These are phyloP conservation scores for Mycena vulgaris DNA, from an alignment of 768 basidiomycete species.

Conservation along the genomic window DNA sequence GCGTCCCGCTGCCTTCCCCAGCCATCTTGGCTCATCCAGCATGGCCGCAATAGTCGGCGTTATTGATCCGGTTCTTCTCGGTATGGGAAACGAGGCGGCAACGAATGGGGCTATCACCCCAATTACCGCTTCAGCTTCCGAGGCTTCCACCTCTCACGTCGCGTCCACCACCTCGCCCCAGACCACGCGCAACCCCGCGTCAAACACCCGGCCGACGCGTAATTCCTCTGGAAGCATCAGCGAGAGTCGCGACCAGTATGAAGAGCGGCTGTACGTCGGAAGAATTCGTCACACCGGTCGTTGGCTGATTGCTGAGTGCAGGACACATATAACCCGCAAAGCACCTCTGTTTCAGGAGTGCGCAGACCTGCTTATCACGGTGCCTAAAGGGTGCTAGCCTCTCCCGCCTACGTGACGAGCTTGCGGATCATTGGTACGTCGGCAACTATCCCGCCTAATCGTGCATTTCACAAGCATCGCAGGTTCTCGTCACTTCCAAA, in stretches of 20 bases:
- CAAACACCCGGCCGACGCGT: neutral
- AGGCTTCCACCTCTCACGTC: neutral
- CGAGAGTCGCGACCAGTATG: neutral
- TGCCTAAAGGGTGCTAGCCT: neutral
- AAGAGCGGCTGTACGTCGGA: neutral
- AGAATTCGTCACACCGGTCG: neutral
- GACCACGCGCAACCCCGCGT: neutral
- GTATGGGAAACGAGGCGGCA: neutral
- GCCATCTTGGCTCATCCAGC: neutral
- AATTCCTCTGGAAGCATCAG: neutral
- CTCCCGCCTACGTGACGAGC: neutral
- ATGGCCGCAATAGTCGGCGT: neutral
- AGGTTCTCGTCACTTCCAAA: too few species aligned
- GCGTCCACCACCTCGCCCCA: neutral
- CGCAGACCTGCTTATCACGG: neutral
- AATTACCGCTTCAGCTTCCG: neutral
- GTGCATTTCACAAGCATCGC: too few species aligned
- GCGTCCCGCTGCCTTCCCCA: neutral
- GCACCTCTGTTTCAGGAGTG: neutral
- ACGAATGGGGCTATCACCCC: neutral
- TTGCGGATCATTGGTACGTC: neutral
- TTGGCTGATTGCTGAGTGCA: neutral
- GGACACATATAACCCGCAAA: neutral
- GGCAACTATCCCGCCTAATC: too few species aligned
- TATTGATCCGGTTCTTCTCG: neutral